Conservation (phyloP, 371 early-diverging fungal genomes). For the Ordospora colligata region DNA sequence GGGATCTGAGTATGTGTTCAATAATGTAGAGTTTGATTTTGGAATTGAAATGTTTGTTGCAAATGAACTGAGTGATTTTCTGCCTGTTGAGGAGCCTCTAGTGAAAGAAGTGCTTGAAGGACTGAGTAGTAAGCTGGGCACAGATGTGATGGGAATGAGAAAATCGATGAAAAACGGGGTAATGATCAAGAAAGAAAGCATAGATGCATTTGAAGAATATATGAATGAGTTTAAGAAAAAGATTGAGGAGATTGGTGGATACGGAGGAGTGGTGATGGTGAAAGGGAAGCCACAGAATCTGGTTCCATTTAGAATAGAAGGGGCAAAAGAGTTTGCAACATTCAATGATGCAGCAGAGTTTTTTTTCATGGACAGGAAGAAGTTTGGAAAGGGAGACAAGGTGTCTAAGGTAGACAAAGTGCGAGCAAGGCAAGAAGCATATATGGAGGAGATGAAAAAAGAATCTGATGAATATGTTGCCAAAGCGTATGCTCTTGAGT, state of each 20-base stretch:
- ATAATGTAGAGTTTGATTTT: conserved; percentile 46
- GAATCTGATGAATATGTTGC: conserved; percentile 16
- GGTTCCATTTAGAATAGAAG: conserved; percentile 28
- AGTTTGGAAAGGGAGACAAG: conserved; percentile 25
- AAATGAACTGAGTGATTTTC: conserved; percentile 16
- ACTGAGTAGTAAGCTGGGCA: neutral
- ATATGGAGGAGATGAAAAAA: conserved; percentile 41
- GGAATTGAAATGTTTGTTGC: conserved; percentile 16
- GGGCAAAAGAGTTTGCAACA: conserved; percentile 15
- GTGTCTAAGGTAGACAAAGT: conserved; percentile 39
- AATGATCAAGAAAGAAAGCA: conserved; percentile 13
- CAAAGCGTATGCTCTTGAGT: conserved; percentile 34
- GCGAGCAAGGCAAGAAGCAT: conserved; percentile 45
- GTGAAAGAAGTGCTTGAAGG: conserved; percentile 15
- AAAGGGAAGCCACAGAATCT: conserved; percentile 31
- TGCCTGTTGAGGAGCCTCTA: conserved; percentile 46
- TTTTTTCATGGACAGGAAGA: conserved; percentile 40
- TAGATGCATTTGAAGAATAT: conserved; percentile 31
- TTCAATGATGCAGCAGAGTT: conserved; percentile 44
- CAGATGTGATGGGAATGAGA: conserved; percentile 8
- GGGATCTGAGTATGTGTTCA: conserved; percentile 49
- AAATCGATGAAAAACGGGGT: neutral
- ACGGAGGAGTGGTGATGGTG: conserved; percentile 32
- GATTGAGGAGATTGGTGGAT: conserved; percentile 29
- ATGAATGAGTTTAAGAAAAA: conserved; percentile 14